Percentiles rank a stretch among this genome's conserved stretches.
phyloP scores from a whole-genome alignment of 1,284 basidiomycete species.

The Apiotrichum mycotoxinovorans region DNA sequence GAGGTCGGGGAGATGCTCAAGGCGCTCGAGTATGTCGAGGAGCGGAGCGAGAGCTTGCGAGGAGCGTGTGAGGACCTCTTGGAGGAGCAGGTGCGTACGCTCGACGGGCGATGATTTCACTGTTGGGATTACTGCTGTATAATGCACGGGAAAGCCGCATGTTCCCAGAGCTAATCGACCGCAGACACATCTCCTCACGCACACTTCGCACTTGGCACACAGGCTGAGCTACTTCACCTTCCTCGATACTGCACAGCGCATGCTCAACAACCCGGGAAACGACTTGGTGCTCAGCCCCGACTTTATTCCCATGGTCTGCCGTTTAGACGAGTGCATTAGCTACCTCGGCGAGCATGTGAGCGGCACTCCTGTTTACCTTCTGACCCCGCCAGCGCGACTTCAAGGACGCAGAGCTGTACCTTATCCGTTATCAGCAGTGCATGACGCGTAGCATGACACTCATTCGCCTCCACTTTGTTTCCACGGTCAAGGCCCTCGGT shows the following conservation, averaged over 20 bases:
- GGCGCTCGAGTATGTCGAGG: constrained; percentile 78
- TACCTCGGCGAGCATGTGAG: constrained; percentile 76
- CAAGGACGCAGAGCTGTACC: constrained; percentile 82
- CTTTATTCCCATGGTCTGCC: constrained; percentile 88
- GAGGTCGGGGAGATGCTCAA: constrained; percentile 77
- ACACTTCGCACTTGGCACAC: constrained; percentile 70
- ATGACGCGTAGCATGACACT: constrained; percentile 93
- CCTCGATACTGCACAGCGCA: constrained; percentile 78
- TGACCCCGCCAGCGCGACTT: constrained; percentile 67
- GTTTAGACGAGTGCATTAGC: constrained; percentile 85
- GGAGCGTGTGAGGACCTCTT: constrained; percentile 83
- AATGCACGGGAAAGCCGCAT: too few relatives aligned
- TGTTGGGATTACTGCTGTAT: too few relatives aligned
- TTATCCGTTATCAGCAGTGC: constrained; percentile 90
- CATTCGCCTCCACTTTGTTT: constrained; percentile 89
- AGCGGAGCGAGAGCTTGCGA: constrained; percentile 78
- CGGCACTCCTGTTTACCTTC: background rate
- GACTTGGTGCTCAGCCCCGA: constrained; percentile 80
- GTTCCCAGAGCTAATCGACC: constrained; percentile 1
- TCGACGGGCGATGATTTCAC: too few relatives aligned
- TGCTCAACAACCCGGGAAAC: constrained; percentile 87
- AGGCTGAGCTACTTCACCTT: constrained; percentile 87
- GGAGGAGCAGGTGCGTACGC: constrained; percentile 69
- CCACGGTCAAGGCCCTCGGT: constrained; percentile 68
- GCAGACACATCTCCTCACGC: constrained; percentile 67